These are phyloP conservation scores for Cadophora sp. DNA, from an alignment of 2,329 filamentous ascomycete species.

Conservation along the genomic window DNA sequence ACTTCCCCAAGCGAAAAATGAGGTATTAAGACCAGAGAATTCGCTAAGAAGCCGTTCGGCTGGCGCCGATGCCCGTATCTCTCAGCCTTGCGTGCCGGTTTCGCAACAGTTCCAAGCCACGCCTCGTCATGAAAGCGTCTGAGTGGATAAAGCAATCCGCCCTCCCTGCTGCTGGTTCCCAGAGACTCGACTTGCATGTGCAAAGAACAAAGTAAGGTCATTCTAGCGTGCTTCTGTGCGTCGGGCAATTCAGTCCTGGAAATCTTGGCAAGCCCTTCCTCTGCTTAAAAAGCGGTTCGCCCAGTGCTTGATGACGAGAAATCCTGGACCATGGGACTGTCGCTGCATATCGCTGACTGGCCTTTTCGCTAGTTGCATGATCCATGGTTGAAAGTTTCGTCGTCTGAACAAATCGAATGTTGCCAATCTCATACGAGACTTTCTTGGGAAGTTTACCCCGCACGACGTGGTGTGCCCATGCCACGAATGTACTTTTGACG, in stretches of 20 bases:
- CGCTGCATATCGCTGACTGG: slow-evolving; percentile 3
- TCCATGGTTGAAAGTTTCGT: background rate
- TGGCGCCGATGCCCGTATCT: slow-evolving; percentile 14
- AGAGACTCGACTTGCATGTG: slow-evolving; percentile 1
- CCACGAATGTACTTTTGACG: slow-evolving; percentile 14
- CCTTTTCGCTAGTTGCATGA: background rate
- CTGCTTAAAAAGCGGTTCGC: background rate
- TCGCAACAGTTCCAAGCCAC: background rate
- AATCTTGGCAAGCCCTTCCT: background rate
- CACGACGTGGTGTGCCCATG: slow-evolving; percentile 7
- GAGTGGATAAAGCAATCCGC: background rate
- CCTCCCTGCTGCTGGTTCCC: background rate
- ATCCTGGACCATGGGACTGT: slow-evolving; percentile 13
- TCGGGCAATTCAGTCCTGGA: background rate
- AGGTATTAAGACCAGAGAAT: background rate
- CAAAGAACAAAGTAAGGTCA: slow-evolving; percentile 2
- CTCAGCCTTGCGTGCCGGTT: slow-evolving; percentile 7
- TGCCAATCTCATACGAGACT: background rate
- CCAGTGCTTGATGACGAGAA: background rate
- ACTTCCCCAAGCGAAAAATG: background rate
- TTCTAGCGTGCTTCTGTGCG: slow-evolving; percentile 17
- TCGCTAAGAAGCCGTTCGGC: background rate
- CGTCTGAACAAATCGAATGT: background rate
- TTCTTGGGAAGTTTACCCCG: slow-evolving; percentile 1
- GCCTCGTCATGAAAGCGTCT: background rate